Evolutionary conservation across 2,329 filamentous ascomycete genomes (phyloP).

Genomic region (Clonostachys rhizophaga): DNA sequence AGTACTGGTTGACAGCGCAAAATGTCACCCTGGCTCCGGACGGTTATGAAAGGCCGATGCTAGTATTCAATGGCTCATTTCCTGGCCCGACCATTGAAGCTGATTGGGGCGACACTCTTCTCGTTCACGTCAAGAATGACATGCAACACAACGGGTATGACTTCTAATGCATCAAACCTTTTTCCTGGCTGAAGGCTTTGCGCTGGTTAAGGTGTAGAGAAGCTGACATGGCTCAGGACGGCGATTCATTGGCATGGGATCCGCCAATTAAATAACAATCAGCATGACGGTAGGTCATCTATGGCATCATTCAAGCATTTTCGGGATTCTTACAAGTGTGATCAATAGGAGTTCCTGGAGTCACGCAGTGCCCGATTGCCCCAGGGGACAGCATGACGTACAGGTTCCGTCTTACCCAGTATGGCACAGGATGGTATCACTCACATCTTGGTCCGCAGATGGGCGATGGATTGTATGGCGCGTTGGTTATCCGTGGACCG

Average conservation of each 20-base stretch:
- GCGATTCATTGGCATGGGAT: constrained; percentile 61
- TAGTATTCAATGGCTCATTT: constrained; percentile 54
- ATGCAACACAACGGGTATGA: too few species aligned
- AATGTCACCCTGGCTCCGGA: constrained; percentile 25
- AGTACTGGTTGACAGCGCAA: too few species aligned
- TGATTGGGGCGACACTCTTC: constrained; percentile 37
- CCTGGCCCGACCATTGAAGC: constrained; percentile 56
- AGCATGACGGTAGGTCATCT: constrained; percentile 39
- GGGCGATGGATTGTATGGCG: not conserved
- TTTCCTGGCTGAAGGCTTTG: too few species aligned
- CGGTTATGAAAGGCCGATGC: constrained; percentile 36
- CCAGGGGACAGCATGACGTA: constrained; percentile 28
- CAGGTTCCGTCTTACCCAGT: constrained; percentile 46
- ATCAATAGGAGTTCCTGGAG: constrained; percentile 35
- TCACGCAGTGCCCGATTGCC: constrained; percentile 38
- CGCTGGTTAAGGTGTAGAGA: too few species aligned
- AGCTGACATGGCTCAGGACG: constrained; percentile 31
- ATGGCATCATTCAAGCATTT: too few species aligned
- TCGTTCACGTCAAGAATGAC: too few species aligned
- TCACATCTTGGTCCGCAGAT: constrained; percentile 45
- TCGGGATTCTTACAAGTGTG: too few species aligned
- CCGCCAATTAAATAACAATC: constrained; percentile 47
- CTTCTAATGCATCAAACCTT: too few species aligned
- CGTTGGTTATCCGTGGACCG: constrained; percentile 51
- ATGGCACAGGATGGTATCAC: constrained; percentile 59